These are phyloP conservation scores for Closterium sp. DNA, from an alignment of 139 green algal genomes.

Conservation along the genomic window DNA sequence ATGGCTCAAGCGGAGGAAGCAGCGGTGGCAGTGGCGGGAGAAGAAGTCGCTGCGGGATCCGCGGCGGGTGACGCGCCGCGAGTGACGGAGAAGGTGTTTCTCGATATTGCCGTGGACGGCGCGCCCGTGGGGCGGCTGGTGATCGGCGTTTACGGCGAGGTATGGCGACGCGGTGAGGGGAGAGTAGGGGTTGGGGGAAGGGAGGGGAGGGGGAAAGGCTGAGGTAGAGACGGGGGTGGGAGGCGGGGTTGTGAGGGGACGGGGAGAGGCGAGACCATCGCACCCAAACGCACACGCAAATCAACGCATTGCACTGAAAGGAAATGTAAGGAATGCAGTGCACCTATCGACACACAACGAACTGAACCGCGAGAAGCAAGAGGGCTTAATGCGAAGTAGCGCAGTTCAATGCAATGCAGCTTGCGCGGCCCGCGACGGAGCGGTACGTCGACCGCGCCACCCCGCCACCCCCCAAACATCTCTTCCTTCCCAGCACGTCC, in stretches of 20 bases:
- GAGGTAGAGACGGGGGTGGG: not conserved
- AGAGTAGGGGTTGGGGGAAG: not conserved
- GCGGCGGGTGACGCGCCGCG: not conserved
- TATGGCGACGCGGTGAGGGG: not conserved
- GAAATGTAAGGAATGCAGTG: no score
- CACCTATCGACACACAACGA: no score
- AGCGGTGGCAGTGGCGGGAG: not conserved
- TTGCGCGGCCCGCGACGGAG: not conserved
- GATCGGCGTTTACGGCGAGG: constrained; percentile 43
- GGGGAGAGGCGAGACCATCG: no score
- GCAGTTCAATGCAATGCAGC: not conserved
- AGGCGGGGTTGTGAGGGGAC: not conserved
- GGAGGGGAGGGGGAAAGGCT: not conserved
- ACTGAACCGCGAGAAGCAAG: no score
- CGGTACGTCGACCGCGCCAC: no score
- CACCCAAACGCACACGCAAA: no score
- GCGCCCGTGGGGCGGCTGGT: constrained; percentile 25
- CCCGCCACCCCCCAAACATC: no score
- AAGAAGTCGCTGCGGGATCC: not conserved
- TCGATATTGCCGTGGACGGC: constrained; percentile 47
- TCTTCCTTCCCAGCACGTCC: no score
- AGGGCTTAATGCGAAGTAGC: not conserved
- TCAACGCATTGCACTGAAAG: no score
- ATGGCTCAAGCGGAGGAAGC: not conserved
- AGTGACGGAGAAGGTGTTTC: constrained; percentile 46